These are phyloP conservation scores for Pichia heedii DNA, from an alignment of 805 yeast species.

Conservation along the genomic window DNA sequence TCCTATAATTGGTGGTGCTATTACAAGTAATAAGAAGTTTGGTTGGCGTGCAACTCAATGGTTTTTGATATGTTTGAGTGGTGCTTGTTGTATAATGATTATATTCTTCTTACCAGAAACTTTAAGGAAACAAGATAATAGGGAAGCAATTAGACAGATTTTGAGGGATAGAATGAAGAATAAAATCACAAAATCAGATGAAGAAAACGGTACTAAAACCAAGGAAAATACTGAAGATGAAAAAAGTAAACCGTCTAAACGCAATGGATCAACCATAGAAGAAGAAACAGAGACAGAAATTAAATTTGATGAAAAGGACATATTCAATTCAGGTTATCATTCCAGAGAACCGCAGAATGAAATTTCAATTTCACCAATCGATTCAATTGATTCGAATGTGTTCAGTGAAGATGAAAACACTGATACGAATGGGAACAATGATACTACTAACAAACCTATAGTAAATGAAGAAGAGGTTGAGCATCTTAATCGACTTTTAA, in stretches of 20 bases:
- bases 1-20: conserved; percentile 74
- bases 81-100: conserved; percentile 39
- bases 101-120: conserved; percentile 72
- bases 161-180: conserved; percentile 29
- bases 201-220: conserved; percentile 4
- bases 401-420: conserved; percentile 2
- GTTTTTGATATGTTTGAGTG: conserved; percentile 65
- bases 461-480: conserved; percentile 15
- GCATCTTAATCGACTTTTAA: conserved; percentile 27
- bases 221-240: background rate
- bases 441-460: background rate
- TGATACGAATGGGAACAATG: background rate
- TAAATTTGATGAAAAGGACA: too few species aligned
- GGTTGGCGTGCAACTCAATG: conserved; percentile 90
- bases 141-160: conserved; percentile 42
- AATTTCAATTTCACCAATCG: background rate
- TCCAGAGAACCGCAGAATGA: background rate
- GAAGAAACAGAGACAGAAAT: too few species aligned
- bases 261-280: too few species aligned
- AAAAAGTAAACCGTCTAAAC: too few species aligned
- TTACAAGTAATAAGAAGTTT: conserved; percentile 47
- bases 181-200: conserved; percentile 13
- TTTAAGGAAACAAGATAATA: conserved; percentile 50
- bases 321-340: too few species aligned
- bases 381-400: conserved; percentile 3